Evolutionary conservation across 129 eudicot genomes (phyloP), one percentile per base, ranked within the genome.

Genomic region (Pittosporum tobira): DNA sequence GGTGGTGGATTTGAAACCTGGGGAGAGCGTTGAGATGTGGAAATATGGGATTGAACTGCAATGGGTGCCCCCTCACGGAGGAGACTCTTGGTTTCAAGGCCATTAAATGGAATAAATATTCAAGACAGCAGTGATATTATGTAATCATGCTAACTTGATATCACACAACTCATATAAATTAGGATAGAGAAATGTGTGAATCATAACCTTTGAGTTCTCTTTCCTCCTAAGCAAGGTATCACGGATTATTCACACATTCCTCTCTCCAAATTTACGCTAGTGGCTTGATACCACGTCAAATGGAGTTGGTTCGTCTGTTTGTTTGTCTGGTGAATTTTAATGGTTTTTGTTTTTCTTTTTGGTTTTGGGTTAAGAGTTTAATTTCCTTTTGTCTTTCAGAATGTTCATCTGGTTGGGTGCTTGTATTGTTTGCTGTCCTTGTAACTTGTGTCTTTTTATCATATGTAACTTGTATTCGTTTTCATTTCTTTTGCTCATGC

Each of bases 1-100:
- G 0, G 62, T 74, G 28, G 80, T 74, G 64, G 69, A 74, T 46
- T 2, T 79, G 16, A 66, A 60, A 28, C 48, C 74, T 1, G 65
- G 60, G 2, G 54, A 48, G 13, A 14, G 59, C 2, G 37, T 70
- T 18, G 70, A 67, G 23, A 57, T 65, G 10, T 79, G 85, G 85
- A 57, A 71, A 62, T 79, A 54, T 54, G 85, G 85, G 42, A 71
- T 79, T 45, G 77, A 79, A 58, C 68, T 79, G 64, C 81, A 79
- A 49, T 74, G 85, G 85, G 15, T 61, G 12, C 65, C 77, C 37
- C 74, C 74, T 36, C 57, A 1, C 28, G 52, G 3, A 62, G 5
- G n/a, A 4, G 42, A 19, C 2, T 30, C 15, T 18, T 9, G 21
- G 16, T 54, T 30, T 3, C 44, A 1, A 3, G 44, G 44, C 6